Conservation (phyloP, 495 filamentous ascomycete genomes). For the Penicillium egyptiacum region DNA sequence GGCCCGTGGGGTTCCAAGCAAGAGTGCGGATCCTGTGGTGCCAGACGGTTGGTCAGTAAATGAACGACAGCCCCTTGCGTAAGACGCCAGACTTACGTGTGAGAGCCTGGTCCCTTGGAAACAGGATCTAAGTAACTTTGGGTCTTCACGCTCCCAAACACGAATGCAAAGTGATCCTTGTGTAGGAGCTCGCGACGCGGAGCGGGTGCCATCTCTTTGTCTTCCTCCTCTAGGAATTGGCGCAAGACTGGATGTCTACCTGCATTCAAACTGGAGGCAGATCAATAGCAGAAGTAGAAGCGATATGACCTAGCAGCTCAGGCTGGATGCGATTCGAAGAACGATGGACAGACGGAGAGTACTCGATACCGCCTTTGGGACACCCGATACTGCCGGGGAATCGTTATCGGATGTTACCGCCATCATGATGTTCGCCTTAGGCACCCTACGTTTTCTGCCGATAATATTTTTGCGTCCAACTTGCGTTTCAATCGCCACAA, state of each 20-base stretch:
- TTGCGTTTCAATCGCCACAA: background rate
- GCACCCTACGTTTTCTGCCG: background rate
- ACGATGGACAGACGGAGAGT: background rate
- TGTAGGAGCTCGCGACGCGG: conserved; percentile 54
- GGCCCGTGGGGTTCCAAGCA: conserved; percentile 87
- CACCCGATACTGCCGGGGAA: background rate
- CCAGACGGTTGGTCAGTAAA: conserved; percentile 12
- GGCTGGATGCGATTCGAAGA: background rate
- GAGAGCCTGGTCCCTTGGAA: conserved; percentile 50
- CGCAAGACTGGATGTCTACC: conserved; percentile 10
- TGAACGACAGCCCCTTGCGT: background rate
- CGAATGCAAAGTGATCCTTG: conserved; percentile 61
- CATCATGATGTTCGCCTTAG: background rate
- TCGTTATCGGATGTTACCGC: background rate
- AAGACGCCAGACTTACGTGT: conserved; percentile 44
- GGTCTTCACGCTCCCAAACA: conserved; percentile 58
- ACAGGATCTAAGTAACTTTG: conserved; percentile 63
- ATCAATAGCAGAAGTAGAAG: background rate
- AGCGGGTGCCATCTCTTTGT: conserved; percentile 50
- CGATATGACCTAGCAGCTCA: background rate
- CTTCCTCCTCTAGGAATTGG: conserved; percentile 16
- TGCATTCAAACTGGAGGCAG: background rate
- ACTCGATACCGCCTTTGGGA: conserved; percentile 6
- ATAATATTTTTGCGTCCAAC: background rate
- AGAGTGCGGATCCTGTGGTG: conserved; percentile 63